A percentile compares a stretch with the other conserved stretches of the same genome.
phyloP scores from a whole-genome alignment of 768 basidiomycete species.

The Agaricus blazei region DNA sequence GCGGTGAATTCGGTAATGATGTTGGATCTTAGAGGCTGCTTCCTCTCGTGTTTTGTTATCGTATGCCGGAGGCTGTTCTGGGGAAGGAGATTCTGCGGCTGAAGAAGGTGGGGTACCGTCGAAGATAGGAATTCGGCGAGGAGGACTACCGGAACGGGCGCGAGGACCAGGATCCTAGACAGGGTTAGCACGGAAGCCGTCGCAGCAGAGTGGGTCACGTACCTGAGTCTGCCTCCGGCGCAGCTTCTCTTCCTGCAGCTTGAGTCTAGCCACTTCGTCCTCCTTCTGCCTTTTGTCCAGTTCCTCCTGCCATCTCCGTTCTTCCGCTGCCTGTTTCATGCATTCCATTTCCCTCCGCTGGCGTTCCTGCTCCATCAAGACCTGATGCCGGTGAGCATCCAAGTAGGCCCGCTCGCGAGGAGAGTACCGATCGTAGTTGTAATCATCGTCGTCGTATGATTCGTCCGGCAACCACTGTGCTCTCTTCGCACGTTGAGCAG shows the following conservation, averaged over 20 bases:
- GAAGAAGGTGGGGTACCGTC: background rate
- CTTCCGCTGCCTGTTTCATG: slow-evolving; percentile 15
- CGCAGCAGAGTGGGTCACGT: background rate
- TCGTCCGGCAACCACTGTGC: slow-evolving; percentile 38
- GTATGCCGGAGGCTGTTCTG: slow-evolving; percentile 13
- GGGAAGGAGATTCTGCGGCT: slow-evolving; percentile 7
- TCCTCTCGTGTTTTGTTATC: slow-evolving; percentile 28
- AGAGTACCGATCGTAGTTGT: slow-evolving; percentile 18
- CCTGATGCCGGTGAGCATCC: slow-evolving; percentile 24
- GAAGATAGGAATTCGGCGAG: background rate
- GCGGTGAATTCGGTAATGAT: slow-evolving; percentile 36
- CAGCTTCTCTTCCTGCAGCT: slow-evolving; percentile 16
- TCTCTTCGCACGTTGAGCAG: slow-evolving; percentile 29
- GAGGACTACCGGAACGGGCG: background rate
- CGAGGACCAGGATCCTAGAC: background rate
- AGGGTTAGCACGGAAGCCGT: background rate
- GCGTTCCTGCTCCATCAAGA: slow-evolving; percentile 16
- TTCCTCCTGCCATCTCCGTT: slow-evolving; percentile 11
- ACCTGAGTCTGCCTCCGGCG: slow-evolving; percentile 13
- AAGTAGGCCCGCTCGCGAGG: slow-evolving; percentile 30
- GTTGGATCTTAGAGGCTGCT: slow-evolving; percentile 45
- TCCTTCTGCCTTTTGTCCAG: slow-evolving; percentile 17
- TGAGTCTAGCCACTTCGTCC: slow-evolving; percentile 14
- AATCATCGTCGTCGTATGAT: slow-evolving; percentile 24
- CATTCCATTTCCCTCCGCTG: slow-evolving; percentile 17